Conservation (phyloP, 805 yeast species). For the Candida nitratophila region DNA sequence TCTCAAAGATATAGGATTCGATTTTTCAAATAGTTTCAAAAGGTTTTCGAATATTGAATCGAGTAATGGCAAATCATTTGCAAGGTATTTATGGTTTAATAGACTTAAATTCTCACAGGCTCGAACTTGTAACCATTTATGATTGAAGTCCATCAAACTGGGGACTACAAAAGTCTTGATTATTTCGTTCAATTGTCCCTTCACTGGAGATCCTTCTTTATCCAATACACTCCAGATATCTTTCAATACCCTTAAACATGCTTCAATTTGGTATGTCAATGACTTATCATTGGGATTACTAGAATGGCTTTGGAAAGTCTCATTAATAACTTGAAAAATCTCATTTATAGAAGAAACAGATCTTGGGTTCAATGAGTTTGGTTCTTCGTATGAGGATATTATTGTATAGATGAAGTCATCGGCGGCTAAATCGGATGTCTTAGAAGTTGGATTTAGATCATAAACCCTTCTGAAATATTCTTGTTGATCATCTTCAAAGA, state of each 20-base stretch:
- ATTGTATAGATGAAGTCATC: slow-evolving; percentile 37
- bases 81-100: slow-evolving; percentile 15
- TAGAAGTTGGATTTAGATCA: slow-evolving; percentile 44
- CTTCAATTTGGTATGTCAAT: slow-evolving; percentile 57
- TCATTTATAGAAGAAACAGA: slow-evolving; percentile 38
- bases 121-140: slow-evolving; percentile 65
- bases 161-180: slow-evolving; percentile 59
- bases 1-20: slow-evolving; percentile 40
- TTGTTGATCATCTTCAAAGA: slow-evolving; percentile 80
- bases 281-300: slow-evolving; percentile 27
- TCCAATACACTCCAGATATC: slow-evolving; percentile 51
- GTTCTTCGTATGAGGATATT: slow-evolving; percentile 12
- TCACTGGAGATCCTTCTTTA: slow-evolving; percentile 44
- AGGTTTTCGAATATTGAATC: slow-evolving; percentile 29
- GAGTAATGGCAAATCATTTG: slow-evolving; percentile 15
- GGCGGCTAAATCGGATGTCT: slow-evolving; percentile 44
- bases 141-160: slow-evolving; percentile 40
- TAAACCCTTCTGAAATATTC: slow-evolving; percentile 75
- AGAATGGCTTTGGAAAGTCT: slow-evolving; percentile 31
- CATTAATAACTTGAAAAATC: slow-evolving; percentile 46
- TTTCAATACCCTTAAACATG: slow-evolving; percentile 68
- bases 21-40: slow-evolving; percentile 25
- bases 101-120: slow-evolving; percentile 49
- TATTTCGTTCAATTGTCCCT: slow-evolving; percentile 55
- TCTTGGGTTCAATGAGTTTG: slow-evolving; percentile 20